Base-by-base conservation (phyloP, 164 flowering plant genomes). In the Magnolia officinalis region DNA sequence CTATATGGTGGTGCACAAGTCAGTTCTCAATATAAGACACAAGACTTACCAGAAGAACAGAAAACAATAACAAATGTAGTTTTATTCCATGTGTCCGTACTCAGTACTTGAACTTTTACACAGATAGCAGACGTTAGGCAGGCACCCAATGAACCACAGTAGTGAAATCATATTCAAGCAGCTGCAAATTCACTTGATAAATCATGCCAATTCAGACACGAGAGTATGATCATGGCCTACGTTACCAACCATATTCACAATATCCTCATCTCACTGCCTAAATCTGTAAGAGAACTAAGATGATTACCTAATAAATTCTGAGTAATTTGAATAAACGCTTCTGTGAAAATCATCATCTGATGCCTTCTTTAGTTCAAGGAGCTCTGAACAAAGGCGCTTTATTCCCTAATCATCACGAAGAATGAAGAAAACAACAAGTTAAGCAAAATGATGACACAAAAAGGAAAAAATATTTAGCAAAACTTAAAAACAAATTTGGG, bases 371-470 rank as follows among this genome's bases (percentile, higher is more conserved):
- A 91, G 74, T 79, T 91, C 93, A 24, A 83, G 73, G 8, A 90
- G 87, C 83, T 90, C 92, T 24, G 89, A 86, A 74, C 96, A 90
- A 19, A 89, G 90, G 76, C 79, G 89, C 72, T 84, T 87, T 55
- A 91, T 87, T n/a, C 92, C 93, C 93, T 90, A 63, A 78, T 19
- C 66, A 76, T 19, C 63, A 76, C 63, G 7, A 63, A 20, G 13
- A 74, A 75, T 49, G 63, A 20, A n/a, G 4, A 55, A 66, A 49
- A 4, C 0, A 19, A 24, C 59, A 8, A 71, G 52, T 51, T 10
- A 6, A 72, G 20, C 50, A 59, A 19, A 49, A 71, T 18, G 13
- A 71, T 61, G 21, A 70, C 31, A 61, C 58, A 50, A 29, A 19
- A 31, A 37, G 50, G 31, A 29, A 45, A 19, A 69, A 73, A 19